Conservation (phyloP, 208 protist genomes). For the Acanthamoeba royreba region DNA sequence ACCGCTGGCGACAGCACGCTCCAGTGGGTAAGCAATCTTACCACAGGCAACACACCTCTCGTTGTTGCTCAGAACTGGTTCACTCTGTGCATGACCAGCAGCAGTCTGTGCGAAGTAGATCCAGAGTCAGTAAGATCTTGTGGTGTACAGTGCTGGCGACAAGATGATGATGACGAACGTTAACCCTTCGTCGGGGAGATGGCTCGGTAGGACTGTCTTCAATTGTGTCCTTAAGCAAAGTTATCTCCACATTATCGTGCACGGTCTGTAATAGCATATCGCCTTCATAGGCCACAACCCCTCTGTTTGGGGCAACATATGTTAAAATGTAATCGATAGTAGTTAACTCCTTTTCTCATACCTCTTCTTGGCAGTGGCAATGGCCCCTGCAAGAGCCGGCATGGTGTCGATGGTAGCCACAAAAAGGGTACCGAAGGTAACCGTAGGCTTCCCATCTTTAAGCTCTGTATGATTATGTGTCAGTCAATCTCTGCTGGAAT, state of each 20-base stretch:
- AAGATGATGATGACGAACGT: background rate
- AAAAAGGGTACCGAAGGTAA: constrained; percentile 22
- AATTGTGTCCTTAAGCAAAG: constrained; percentile 8
- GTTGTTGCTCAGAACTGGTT: background rate
- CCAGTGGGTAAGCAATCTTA: constrained; percentile 40
- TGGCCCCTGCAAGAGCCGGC: constrained; percentile 2
- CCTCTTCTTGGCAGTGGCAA: constrained; percentile 35
- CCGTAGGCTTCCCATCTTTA: background rate
- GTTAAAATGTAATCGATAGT: background rate
- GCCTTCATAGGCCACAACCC: background rate
- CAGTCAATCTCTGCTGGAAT: background rate
- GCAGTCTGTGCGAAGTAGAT: background rate
- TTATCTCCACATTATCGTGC: constrained; percentile 24
- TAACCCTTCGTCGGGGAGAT: background rate
- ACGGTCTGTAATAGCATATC: constrained; percentile 24
- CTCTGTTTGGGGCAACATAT: background rate
- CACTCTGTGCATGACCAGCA: background rate
- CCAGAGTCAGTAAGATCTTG: background rate
- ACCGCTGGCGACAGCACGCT: constrained; percentile 23
- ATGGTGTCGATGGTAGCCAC: constrained; percentile 1
- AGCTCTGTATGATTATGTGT: background rate
- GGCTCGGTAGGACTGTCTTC: background rate
- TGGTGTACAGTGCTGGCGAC: background rate
- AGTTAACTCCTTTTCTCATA: too few species aligned
- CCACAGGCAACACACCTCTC: constrained; percentile 35